A percentile compares a stretch with the other conserved stretches of the same genome.
Conservation (phyloP, 2,329 filamentous ascomycete genomes). For the Aspergillus jensenii region DNA sequence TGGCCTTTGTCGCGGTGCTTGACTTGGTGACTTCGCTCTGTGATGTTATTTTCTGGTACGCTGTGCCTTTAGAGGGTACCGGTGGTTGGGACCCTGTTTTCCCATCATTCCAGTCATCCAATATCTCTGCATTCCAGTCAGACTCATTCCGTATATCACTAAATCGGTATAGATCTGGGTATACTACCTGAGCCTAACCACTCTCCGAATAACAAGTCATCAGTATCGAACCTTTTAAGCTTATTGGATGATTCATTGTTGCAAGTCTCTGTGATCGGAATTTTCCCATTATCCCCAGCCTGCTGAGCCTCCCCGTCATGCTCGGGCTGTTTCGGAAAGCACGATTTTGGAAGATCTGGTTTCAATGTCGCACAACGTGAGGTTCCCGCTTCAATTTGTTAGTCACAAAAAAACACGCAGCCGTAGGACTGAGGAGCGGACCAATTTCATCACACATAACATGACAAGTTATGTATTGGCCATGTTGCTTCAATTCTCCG, state of each 20-base stretch:
- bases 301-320: neutral
- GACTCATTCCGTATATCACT: neutral
- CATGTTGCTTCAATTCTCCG: conserved; percentile 54
- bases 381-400: conserved; percentile 52
- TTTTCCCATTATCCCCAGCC: neutral
- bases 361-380: conserved; percentile 53
- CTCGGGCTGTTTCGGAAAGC: conserved; percentile 38
- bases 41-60: conserved; percentile 6
- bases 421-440: conserved; percentile 26
- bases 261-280: neutral
- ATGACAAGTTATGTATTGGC: conserved; percentile 64
- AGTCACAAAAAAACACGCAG: conserved; percentile 1
- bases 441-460: conserved; percentile 84
- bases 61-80: neutral
- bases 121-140: neutral
- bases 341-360: conserved; percentile 47
- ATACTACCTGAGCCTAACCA: conserved; percentile 45
- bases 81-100: neutral
- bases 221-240: conserved; percentile 55
- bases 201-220: conserved; percentile 53
- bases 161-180: neutral
- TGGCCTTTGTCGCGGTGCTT: conserved; percentile 10
- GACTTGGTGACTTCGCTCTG: conserved; percentile 7
- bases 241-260: conserved; percentile 18
- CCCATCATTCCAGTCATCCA: neutral